Conservation (phyloP, 768 basidiomycete species). For the Trametes elegans region DNA sequence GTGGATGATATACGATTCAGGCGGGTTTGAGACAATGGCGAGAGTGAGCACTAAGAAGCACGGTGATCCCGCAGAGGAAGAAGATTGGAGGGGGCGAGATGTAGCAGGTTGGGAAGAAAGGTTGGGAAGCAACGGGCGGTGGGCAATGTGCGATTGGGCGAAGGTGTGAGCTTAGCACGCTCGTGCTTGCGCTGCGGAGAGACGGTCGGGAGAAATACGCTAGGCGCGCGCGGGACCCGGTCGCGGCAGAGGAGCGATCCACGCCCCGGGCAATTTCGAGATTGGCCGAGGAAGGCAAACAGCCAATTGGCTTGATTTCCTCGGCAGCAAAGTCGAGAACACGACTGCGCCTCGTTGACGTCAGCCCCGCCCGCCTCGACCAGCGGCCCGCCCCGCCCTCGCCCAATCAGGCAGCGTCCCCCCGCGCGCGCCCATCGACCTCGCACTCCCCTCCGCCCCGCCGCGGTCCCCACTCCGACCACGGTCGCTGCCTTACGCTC, state of each 20-base stretch:
- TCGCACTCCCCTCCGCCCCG: neutral
- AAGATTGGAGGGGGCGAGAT: neutral
- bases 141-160: neutral
- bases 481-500: too few relatives aligned
- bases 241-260: too few relatives aligned
- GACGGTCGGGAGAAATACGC: slow-evolving; percentile 8
- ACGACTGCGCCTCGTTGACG: slow-evolving; percentile 1
- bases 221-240: too few relatives aligned
- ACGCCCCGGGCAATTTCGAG: slow-evolving; percentile 9
- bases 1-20: slow-evolving; percentile 6
- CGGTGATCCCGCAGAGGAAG: neutral
- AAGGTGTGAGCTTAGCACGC: neutral
- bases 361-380: slow-evolving; percentile 2
- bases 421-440: neutral
- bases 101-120: neutral
- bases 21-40: slow-evolving; percentile 1
- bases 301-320: slow-evolving; percentile 7
- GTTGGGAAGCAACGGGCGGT: slow-evolving; percentile 11
- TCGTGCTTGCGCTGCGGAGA: slow-evolving; percentile 11
- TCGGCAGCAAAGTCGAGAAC: slow-evolving; percentile 11
- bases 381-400: neutral
- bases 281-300: slow-evolving; percentile 8
- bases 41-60: neutral
- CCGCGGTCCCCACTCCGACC: neutral
- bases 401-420: neutral